These are phyloP conservation scores for Auxenochlorella pyrenoidosa DNA, from an alignment of 139 green algal genomes.

Conservation along the genomic window DNA sequence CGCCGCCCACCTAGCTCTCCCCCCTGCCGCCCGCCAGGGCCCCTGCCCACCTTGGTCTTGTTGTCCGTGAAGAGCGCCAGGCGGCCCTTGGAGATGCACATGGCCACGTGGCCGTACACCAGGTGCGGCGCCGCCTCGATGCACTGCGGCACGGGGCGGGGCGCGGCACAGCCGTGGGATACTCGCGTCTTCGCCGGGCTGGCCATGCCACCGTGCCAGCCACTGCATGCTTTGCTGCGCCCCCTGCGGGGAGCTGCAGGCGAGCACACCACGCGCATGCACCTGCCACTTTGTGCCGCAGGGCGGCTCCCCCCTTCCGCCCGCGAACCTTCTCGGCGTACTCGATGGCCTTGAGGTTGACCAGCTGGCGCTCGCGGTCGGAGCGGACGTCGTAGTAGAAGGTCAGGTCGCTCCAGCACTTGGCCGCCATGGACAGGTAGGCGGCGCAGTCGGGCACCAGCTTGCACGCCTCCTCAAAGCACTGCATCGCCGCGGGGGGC, in stretches of 20 bases:
- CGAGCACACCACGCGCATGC: too few relatives aligned
- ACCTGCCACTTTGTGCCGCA: too few relatives aligned
- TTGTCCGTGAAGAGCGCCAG: conserved; percentile 81
- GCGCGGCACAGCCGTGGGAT: neutral
- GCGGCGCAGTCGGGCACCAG: conserved; percentile 51
- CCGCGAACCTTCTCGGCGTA: conserved; percentile 52
- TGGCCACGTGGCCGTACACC: conserved; percentile 43
- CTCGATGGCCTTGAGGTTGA: conserved; percentile 69
- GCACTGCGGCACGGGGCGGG: neutral
- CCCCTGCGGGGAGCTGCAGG: too few relatives aligned
- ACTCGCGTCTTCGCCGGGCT: too few relatives aligned
- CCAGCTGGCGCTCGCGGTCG: conserved; percentile 39
- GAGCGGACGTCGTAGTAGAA: conserved; percentile 61
- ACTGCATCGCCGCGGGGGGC: neutral
- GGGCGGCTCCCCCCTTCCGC: neutral
- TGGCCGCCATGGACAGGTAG: conserved; percentile 58
- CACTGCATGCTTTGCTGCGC: too few relatives aligned
- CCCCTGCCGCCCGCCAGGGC: too few relatives aligned
- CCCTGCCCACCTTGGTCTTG: conserved; percentile 59
- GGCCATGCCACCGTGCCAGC: too few relatives aligned
- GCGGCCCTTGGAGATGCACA: conserved; percentile 71
- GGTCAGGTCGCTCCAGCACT: conserved; percentile 68
- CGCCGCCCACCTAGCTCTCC: too few relatives aligned
- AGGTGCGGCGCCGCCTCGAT: neutral
- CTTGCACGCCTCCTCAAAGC: conserved; percentile 55